Evolutionary conservation across 2,329 filamentous ascomycete species (phyloP).

Genomic region (Curvularia hawaiiensis): DNA sequence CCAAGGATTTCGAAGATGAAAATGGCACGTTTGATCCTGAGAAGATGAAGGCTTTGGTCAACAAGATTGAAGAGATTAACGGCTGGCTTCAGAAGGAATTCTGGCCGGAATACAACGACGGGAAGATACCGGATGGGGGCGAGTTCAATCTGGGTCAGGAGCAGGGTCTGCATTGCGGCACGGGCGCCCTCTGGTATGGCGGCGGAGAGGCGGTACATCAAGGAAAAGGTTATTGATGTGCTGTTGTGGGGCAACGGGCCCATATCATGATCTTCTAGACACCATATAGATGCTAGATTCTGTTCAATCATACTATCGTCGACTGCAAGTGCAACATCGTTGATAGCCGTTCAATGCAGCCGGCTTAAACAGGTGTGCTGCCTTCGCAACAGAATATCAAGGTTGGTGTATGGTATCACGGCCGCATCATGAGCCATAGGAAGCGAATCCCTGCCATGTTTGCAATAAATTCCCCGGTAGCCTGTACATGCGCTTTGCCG

Average conservation of each 20-base stretch:
- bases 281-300: not conserved
- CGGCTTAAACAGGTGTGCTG: not conserved
- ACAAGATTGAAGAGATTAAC: constrained; percentile 77
- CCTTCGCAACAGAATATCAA: not conserved
- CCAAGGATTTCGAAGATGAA: constrained; percentile 59
- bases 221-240: constrained; percentile 55
- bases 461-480: not conserved
- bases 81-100: constrained; percentile 71
- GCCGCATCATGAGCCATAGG: not conserved
- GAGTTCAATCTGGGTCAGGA: constrained; percentile 92
- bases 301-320: not conserved
- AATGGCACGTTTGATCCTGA: constrained; percentile 54
- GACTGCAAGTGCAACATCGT: not conserved
- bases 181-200: constrained; percentile 76
- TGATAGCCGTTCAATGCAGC: not conserved
- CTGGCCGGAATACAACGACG: constrained; percentile 61
- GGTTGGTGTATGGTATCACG: not conserved
- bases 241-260: not conserved
- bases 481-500: not conserved
- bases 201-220: constrained; percentile 71
- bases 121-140: constrained; percentile 57
- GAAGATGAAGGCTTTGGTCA: constrained; percentile 68
- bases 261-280: not conserved
- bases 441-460: not conserved
- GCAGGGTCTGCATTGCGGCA: constrained; percentile 75